phyloP scores from a whole-genome alignment of 2,329 filamentous ascomycete genomes.

The Aspergillus piperis region DNA sequence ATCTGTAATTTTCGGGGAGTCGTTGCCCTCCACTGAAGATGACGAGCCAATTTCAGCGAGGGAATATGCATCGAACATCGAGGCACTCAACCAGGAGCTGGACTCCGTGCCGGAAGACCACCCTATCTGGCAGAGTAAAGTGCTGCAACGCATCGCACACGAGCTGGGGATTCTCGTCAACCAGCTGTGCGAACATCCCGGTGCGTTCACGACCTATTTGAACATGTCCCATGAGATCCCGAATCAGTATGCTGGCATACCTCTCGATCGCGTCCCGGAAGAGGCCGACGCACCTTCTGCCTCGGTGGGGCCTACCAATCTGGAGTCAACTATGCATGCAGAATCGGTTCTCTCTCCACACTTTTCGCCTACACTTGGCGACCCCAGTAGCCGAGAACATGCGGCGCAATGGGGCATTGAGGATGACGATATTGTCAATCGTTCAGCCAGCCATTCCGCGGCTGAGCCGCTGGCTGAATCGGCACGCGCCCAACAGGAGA shows the following conservation, averaged over 20 bases:
- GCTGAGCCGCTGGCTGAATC: slow-evolving; percentile 38
- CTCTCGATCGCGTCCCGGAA: slow-evolving; percentile 46
- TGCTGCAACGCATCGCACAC: slow-evolving; percentile 80
- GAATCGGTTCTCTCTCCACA: slow-evolving; percentile 44
- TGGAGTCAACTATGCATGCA: slow-evolving; percentile 25
- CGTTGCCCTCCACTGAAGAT: slow-evolving; percentile 56
- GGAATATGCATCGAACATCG: slow-evolving; percentile 39
- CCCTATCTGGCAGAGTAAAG: slow-evolving; percentile 58
- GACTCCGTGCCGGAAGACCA: slow-evolving; percentile 30
- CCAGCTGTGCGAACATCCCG: slow-evolving; percentile 81
- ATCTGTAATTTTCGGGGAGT: slow-evolving; percentile 83
- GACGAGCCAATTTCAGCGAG: slow-evolving; percentile 21
- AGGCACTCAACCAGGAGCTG: slow-evolving; percentile 33
- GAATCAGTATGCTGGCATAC: slow-evolving; percentile 76
- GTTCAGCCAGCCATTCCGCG: slow-evolving; percentile 7
- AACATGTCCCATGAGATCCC: slow-evolving; percentile 61
- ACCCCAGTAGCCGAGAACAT: slow-evolving; percentile 46
- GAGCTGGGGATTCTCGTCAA: slow-evolving; percentile 84
- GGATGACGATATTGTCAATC: slow-evolving; percentile 51
- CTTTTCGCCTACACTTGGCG: slow-evolving; percentile 53
- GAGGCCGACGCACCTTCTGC: slow-evolving; percentile 21
- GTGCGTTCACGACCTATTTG: slow-evolving; percentile 81
- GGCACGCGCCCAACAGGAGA: slow-evolving; percentile 53
- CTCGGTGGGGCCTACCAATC: slow-evolving; percentile 18
- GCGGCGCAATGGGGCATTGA: slow-evolving; percentile 68